A percentile compares a stretch with the other conserved stretches of the same genome.
Evolutionary conservation across 2,329 filamentous ascomycete species (phyloP).

Genomic region (Blastomyces parvus): DNA sequence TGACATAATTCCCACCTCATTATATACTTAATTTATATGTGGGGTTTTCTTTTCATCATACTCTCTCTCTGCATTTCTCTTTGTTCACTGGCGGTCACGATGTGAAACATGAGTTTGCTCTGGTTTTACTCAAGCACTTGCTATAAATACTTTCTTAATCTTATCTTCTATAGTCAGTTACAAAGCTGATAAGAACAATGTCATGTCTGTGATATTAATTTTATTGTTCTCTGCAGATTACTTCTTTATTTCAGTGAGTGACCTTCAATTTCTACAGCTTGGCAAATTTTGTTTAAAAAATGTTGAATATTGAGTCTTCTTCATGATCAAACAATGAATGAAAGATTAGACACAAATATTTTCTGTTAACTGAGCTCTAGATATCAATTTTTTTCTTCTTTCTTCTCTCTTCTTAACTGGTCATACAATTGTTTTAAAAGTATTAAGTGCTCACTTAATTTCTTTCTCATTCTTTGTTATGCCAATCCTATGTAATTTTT

Average conservation of each 20-base stretch:
- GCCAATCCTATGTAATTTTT: background rate
- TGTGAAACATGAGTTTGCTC: background rate
- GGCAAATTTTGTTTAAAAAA: no score
- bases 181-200: background rate
- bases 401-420: background rate
- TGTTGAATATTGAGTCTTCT: no score
- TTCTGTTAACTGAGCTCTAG: background rate
- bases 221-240: background rate
- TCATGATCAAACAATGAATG: background rate
- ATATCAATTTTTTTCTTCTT: background rate
- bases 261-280: no score
- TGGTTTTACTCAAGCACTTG: no score
- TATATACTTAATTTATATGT: background rate
- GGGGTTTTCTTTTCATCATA: background rate
- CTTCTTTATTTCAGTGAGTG: background rate
- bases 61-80: background rate
- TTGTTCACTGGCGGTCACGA: background rate
- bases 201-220: background rate
- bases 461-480: background rate
- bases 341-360: background rate
- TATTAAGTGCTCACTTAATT: background rate
- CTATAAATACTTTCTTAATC: no score
- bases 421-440: background rate
- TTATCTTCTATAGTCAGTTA: no score
- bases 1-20: background rate